Percentiles rank a stretch among this genome's conserved stretches.
These are phyloP conservation scores for Mucor mucedo DNA, from an alignment of 371 early-diverging fungal genomes.

Conservation along the genomic window DNA sequence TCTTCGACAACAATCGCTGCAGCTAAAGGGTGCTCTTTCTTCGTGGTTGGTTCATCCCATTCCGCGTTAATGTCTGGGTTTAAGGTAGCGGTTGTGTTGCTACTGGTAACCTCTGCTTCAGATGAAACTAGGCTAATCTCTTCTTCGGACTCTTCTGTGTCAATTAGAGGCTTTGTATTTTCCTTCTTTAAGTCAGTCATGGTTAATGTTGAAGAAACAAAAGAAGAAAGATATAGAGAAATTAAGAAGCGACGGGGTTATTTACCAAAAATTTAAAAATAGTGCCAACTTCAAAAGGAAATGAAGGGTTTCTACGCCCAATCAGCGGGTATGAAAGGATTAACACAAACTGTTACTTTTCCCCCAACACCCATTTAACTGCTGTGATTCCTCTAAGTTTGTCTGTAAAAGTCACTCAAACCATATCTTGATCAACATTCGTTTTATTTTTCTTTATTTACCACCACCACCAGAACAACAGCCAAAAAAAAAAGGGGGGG, in stretches of 20 bases:
- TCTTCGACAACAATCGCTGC: conserved; percentile 14
- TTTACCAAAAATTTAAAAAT: neutral
- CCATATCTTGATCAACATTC: no score
- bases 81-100: neutral
- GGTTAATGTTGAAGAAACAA: neutral
- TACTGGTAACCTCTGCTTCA: neutral
- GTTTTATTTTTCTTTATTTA: no score
- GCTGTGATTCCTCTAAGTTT: no score
- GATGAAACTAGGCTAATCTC: conserved; percentile 9
- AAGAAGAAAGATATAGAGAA: neutral
- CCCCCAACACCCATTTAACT: no score
- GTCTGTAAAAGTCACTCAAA: no score
- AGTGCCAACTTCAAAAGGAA: neutral
- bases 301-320: neutral
- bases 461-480: no score
- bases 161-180: conserved; percentile 8
- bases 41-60: conserved; percentile 7
- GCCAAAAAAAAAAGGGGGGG: no score
- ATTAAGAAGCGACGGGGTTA: neutral
- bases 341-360: no score
- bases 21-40: conserved; percentile 24
- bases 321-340: no score
- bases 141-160: conserved; percentile 17
- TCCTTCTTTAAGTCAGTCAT: conserved; percentile 15
- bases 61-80: neutral